phyloP scores from a whole-genome alignment of 345 rosid genomes.

The Sisymbrium altissimum region DNA sequence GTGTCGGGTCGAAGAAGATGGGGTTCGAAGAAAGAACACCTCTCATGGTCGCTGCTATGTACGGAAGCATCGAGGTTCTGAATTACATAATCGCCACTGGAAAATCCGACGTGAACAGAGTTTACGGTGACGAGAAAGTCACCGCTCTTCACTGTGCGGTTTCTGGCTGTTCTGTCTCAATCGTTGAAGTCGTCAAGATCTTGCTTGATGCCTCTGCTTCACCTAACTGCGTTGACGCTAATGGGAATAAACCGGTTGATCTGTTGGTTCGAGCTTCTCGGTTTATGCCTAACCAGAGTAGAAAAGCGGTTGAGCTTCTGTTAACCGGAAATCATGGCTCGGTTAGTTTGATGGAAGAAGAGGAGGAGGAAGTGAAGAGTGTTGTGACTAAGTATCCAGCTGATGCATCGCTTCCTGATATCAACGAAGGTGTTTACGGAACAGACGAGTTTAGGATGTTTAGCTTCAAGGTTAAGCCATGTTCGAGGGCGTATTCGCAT shows the following conservation, averaged over 20 bases:
- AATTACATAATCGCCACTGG: slow-evolving; percentile 55
- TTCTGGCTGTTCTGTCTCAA: slow-evolving; percentile 61
- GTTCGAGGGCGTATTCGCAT: slow-evolving; percentile 97
- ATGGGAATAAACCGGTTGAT: slow-evolving; percentile 70
- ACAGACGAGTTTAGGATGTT: slow-evolving; percentile 95
- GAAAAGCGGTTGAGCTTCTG: slow-evolving; percentile 55
- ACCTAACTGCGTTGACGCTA: slow-evolving; percentile 48
- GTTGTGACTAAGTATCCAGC: slow-evolving; percentile 59
- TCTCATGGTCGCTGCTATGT: slow-evolving; percentile 78
- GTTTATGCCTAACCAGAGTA: slow-evolving; percentile 39
- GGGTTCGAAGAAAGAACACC: slow-evolving; percentile 82
- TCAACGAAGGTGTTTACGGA: slow-evolving; percentile 77
- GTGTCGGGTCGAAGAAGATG: slow-evolving; percentile 77
- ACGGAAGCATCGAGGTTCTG: slow-evolving; percentile 58
- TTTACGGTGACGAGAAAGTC: slow-evolving; percentile 66
- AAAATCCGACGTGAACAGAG: slow-evolving; percentile 54
- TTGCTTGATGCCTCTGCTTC: slow-evolving; percentile 72
- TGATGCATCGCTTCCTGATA: slow-evolving; percentile 85
- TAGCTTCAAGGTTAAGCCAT: slow-evolving; percentile 90
- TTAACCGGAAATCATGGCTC: slow-evolving; percentile 53
- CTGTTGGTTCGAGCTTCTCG: slow-evolving; percentile 40
- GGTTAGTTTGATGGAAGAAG: slow-evolving; percentile 32
- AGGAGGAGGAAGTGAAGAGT: slow-evolving; percentile 48
- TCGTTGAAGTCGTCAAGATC: slow-evolving; percentile 54
- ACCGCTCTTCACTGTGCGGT: slow-evolving; percentile 95